Evolutionary conservation across 192 early-diverging fungal species (phyloP).

Genomic region (Endogone sp.): DNA sequence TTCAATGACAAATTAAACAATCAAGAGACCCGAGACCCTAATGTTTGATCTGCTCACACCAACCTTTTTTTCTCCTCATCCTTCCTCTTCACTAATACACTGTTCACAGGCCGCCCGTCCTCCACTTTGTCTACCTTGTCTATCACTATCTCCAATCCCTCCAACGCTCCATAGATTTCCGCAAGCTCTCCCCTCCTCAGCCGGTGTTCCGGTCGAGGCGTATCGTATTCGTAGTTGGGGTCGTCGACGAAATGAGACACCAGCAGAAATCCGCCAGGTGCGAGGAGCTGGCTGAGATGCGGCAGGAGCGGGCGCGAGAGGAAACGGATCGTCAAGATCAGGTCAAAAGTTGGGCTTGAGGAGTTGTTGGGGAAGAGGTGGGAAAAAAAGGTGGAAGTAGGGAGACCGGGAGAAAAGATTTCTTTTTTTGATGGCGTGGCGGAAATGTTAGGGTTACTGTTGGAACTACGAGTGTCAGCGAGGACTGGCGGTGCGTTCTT

Average conservation of each 20-base stretch:
- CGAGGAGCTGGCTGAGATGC: slow-evolving; percentile 18
- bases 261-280: slow-evolving; percentile 30
- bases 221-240: slow-evolving; percentile 12
- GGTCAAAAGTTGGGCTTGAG: slow-evolving; percentile 20
- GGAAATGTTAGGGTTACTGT: not conserved
- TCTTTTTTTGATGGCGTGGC: not conserved
- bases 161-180: slow-evolving; percentile 3
- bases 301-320: slow-evolving; percentile 21
- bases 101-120: slow-evolving; percentile 38
- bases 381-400: not conserved
- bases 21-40: too few species aligned
- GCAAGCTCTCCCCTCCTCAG: slow-evolving; percentile 22
- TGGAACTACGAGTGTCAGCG: slow-evolving; percentile 2
- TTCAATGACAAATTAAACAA: too few species aligned
- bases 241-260: slow-evolving; percentile 37
- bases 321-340: slow-evolving; percentile 34
- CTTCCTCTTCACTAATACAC: slow-evolving; percentile 17
- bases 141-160: slow-evolving; percentile 21
- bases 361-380: not conserved
- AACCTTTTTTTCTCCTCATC: not conserved
- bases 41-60: too few species aligned
- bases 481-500: too few species aligned
- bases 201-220: slow-evolving; percentile 22
- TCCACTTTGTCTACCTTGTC: slow-evolving; percentile 27
- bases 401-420: not conserved